Conservation (phyloP, 2,329 filamentous ascomycete species). For the Kalmusia sp. region DNA sequence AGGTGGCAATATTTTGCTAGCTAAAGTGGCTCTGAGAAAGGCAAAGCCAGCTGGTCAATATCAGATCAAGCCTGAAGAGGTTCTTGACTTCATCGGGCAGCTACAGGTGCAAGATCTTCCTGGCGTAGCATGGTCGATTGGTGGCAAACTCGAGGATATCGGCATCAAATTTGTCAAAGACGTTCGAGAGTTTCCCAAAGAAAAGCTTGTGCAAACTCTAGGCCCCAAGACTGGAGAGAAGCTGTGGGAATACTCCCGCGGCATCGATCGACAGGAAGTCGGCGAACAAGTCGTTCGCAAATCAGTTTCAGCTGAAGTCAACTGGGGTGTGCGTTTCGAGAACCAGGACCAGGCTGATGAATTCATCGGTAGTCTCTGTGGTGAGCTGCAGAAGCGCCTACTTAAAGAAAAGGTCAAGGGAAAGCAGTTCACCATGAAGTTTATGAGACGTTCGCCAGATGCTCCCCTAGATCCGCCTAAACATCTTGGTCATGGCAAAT, state of each 20-base stretch:
- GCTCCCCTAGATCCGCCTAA: slow-evolving; percentile 92
- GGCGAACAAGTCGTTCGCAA: slow-evolving; percentile 87
- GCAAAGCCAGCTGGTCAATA: slow-evolving; percentile 95
- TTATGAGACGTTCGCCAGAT: slow-evolving; percentile 86
- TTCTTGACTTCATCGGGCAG: slow-evolving; percentile 77
- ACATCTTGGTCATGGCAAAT: slow-evolving; percentile 93
- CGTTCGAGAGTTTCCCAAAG: slow-evolving; percentile 76
- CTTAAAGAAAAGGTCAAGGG: slow-evolving; percentile 86
- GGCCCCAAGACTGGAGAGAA: slow-evolving; percentile 94
- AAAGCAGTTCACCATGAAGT: slow-evolving; percentile 87
- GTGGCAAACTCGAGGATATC: slow-evolving; percentile 85
- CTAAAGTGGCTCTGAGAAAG: slow-evolving; percentile 87
- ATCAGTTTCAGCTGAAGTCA: slow-evolving; percentile 95
- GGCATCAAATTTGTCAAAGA: slow-evolving; percentile 84
- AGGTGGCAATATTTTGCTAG: slow-evolving; percentile 86
- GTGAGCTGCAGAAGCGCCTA: slow-evolving; percentile 81
- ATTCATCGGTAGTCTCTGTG: slow-evolving; percentile 84
- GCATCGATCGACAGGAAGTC: slow-evolving; percentile 85
- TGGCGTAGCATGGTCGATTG: slow-evolving; percentile 90
- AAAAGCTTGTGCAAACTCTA: slow-evolving; percentile 74
- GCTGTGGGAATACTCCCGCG: slow-evolving; percentile 87
- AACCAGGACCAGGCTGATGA: slow-evolving; percentile 92
- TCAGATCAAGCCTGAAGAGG: slow-evolving; percentile 82
- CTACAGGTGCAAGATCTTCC: slow-evolving; percentile 83
- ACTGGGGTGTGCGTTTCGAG: slow-evolving; percentile 96